Conservation (phyloP, 768 basidiomycete species). For the Mycena crocata region DNA sequence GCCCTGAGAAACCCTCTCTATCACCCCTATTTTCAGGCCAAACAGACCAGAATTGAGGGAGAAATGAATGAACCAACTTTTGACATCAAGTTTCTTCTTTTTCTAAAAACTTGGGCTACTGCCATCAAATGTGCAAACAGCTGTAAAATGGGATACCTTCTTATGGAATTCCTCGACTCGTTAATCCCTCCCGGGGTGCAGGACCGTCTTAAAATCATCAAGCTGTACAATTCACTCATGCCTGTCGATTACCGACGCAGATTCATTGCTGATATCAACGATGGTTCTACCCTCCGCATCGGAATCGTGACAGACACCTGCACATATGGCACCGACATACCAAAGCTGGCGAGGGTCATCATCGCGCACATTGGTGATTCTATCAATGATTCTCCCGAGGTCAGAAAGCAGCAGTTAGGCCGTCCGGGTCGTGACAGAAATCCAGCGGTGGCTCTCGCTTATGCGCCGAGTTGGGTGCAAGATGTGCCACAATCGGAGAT, state of each 20-base stretch:
- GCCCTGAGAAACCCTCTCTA: no score
- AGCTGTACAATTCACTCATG: constrained; percentile 23
- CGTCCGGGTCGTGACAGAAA: constrained; percentile 4
- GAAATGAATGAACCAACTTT: no score
- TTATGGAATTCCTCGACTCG: constrained; percentile 22
- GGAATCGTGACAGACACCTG: no score
- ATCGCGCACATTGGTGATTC: background rate
- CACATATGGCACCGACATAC: no score
- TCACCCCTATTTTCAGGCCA: no score
- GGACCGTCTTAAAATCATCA: constrained; percentile 10
- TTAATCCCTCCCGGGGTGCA: constrained; percentile 11
- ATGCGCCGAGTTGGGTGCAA: constrained; percentile 6
- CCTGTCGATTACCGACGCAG: constrained; percentile 17
- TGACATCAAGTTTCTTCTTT: no score
- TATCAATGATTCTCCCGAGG: background rate
- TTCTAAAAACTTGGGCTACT: no score
- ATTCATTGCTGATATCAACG: constrained; percentile 11
- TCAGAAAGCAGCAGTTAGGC: constrained; percentile 14
- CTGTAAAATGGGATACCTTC: background rate
- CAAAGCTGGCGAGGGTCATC: background rate
- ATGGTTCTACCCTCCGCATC: no score
- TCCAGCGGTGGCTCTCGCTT: background rate
- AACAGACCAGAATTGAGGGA: no score
- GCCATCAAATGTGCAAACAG: no score
- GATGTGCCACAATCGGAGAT: background rate